A percentile compares a stretch with the other conserved stretches of the same genome.
phyloP scores from a whole-genome alignment of 805 yeast species.

The Ogataea glucozyma region DNA sequence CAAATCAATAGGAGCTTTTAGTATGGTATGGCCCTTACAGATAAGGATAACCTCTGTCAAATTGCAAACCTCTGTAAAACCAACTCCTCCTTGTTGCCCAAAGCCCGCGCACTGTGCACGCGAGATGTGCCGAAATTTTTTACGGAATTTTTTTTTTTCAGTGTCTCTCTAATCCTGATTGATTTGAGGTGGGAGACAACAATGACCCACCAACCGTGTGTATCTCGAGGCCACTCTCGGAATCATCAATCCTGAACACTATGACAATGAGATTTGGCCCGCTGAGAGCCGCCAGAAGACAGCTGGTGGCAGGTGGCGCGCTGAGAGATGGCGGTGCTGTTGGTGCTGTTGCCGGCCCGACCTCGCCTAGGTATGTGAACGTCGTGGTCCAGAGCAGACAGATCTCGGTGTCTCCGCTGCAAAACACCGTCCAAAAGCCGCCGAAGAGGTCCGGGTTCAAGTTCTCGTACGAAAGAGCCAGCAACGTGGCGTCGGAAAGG shows the following conservation, averaged over 20 bases:
- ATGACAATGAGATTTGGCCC: conserved; percentile 14
- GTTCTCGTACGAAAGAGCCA: conserved; percentile 33
- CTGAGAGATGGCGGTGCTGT: conserved; percentile 5
- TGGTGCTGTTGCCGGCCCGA: not conserved
- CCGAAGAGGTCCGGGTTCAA: conserved; percentile 23
- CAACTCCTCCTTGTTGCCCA: too few relatives aligned
- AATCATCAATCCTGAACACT: too few relatives aligned
- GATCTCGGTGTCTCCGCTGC: conserved; percentile 18
- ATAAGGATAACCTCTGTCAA: too few relatives aligned
- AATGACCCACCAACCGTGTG: not conserved
- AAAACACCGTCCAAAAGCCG: conserved; percentile 10
- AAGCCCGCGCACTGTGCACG: conserved; percentile 4
- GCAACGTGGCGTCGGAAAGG: conserved; percentile 19
- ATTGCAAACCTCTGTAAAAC: too few relatives aligned
- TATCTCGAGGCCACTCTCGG: too few relatives aligned
- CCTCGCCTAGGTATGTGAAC: not conserved
- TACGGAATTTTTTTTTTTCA: conserved; percentile 14
- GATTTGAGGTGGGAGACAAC: not conserved
- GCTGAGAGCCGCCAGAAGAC: conserved; percentile 14
- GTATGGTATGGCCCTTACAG: too few relatives aligned
- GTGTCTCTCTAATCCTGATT: not conserved
- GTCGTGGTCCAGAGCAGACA: conserved; percentile 8
- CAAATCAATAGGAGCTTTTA: too few relatives aligned
- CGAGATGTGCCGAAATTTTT: conserved; percentile 14
- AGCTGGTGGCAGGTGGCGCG: conserved; percentile 4